These are phyloP conservation scores for Phoenix dactylifera DNA, from an alignment of 176 grass and related monocot genomes.

Conservation along the genomic window DNA sequence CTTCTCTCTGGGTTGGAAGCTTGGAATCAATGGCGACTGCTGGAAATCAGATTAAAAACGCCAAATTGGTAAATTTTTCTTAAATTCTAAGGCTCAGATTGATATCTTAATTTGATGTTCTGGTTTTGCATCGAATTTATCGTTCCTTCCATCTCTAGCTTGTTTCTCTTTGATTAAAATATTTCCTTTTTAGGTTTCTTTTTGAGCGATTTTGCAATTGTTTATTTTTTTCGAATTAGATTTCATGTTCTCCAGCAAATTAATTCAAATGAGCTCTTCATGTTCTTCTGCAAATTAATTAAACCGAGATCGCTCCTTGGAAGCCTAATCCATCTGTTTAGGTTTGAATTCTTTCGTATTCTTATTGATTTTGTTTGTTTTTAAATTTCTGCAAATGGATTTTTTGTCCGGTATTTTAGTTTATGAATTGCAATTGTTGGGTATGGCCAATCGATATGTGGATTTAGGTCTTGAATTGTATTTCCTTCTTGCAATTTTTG, in stretches of 20 bases:
- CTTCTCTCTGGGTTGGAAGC: background rate
- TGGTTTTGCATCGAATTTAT: too few species aligned
- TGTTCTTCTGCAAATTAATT: too few species aligned
- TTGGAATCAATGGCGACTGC: conserved; percentile 29
- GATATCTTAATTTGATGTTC: background rate
- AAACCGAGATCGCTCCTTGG: background rate
- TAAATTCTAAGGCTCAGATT: background rate
- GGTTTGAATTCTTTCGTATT: background rate
- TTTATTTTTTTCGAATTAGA: too few species aligned
- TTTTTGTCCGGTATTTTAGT: too few species aligned
- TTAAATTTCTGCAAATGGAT: too few species aligned
- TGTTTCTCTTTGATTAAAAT: background rate
- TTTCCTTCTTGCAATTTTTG: too few species aligned
- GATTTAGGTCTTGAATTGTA: too few species aligned
- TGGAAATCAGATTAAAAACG: conserved; percentile 45
- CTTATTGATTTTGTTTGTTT: background rate
- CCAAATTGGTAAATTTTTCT: conserved; percentile 31
- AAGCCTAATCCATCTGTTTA: conserved; percentile 17
- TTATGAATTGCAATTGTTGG: too few species aligned
- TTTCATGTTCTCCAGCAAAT: too few species aligned
- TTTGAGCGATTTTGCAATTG: too few species aligned
- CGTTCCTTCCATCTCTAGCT: background rate
- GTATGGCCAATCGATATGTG: too few species aligned
- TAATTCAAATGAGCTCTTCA: too few species aligned
- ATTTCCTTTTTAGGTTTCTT: background rate